Percentiles rank a stretch among this genome's conserved stretches.
phyloP scores from a whole-genome alignment of 2,329 filamentous ascomycete species.

The Penicillium hordei region DNA sequence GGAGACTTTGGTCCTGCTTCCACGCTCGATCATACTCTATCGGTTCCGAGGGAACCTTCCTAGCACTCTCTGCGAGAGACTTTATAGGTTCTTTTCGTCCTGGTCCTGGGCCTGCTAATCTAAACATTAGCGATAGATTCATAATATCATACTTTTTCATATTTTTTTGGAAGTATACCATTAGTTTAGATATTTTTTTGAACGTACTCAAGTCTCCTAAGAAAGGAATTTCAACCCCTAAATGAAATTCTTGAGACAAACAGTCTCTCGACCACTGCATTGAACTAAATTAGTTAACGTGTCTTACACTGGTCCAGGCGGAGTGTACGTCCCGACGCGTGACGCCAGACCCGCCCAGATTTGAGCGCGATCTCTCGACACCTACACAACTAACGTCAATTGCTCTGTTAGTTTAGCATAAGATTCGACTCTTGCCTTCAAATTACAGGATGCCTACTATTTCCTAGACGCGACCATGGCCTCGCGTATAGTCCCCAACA shows the following conservation, averaged over 20 bases:
- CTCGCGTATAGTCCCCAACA: slow-evolving; percentile 32
- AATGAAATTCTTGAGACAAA: not conserved
- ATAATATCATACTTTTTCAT: slow-evolving; percentile 18
- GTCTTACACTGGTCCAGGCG: not conserved
- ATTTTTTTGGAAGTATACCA: not conserved
- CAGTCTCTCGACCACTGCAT: not conserved
- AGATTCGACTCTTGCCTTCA: not conserved
- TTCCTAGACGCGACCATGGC: slow-evolving; percentile 37
- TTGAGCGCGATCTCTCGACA: slow-evolving; percentile 14
- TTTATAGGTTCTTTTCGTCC: slow-evolving; percentile 4
- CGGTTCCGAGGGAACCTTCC: slow-evolving; percentile 7
- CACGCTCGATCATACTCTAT: slow-evolving; percentile 6
- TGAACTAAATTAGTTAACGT: not conserved
- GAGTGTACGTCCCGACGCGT: slow-evolving; percentile 28
- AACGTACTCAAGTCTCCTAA: not conserved
- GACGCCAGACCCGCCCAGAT: slow-evolving; percentile 23
- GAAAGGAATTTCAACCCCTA: not conserved
- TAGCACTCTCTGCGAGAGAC: slow-evolving; percentile 7
- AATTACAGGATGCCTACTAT: slow-evolving; percentile 23
- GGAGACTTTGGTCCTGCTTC: slow-evolving; percentile 5
- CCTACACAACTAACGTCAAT: slow-evolving; percentile 8
- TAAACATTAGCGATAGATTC: slow-evolving; percentile 40
- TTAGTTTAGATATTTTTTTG: not conserved
- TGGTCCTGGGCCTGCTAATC: slow-evolving; percentile 33
- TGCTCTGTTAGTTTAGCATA: slow-evolving; percentile 8